Conservation (phyloP, 1,139 yeast species). For the Saccharomyces hybrid region DNA sequence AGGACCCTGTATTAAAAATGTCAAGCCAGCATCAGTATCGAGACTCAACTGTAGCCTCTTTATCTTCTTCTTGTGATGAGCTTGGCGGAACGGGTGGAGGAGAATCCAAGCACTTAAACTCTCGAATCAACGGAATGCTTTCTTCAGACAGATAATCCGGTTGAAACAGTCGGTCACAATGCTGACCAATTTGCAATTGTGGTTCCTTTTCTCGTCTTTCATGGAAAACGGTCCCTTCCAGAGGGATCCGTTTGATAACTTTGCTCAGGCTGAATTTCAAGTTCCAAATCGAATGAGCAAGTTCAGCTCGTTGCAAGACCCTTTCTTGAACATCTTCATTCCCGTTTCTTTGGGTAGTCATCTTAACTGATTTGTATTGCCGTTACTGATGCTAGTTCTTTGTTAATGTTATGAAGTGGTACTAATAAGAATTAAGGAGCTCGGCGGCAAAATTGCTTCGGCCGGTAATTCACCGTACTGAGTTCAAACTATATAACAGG, state of each 20-base stretch:
- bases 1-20: no score
- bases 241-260: neutral
- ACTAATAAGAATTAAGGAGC: neutral
- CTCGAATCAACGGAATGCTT: neutral
- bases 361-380: no score
- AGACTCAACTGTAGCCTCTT: neutral
- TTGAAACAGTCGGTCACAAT: no score
- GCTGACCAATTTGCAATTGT: no score
- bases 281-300: neutral
- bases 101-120: neutral
- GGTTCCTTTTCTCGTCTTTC: no score
- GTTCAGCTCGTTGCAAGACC: neutral
- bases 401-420: neutral
- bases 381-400: neutral
- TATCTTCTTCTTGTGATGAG: neutral
- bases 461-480: neutral
- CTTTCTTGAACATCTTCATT: neutral
- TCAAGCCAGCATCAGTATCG: neutral
- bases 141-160: neutral
- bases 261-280: neutral
- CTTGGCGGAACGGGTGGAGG: neutral
- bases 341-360: neutral
- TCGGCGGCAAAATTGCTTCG: neutral
- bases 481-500: neutral
- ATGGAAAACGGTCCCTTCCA: no score